Base-by-base conservation (phyloP, 2,329 filamentous ascomycete genomes). In the Hymenoscyphus salicellus region DNA sequence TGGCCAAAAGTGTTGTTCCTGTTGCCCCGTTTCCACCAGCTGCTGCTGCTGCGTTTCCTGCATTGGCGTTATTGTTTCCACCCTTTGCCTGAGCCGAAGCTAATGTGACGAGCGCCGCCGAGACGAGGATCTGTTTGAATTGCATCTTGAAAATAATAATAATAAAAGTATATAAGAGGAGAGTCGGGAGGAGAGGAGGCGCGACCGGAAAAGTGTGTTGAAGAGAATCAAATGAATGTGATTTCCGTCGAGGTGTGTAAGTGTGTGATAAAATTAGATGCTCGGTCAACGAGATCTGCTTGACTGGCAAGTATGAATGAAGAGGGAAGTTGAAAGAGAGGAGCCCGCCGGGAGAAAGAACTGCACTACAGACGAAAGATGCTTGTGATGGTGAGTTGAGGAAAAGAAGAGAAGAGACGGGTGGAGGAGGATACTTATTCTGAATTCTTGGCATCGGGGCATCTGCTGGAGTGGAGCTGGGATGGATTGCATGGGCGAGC, bases 281-380 rank as follows among this genome's bases (percentile, higher is more conserved):
- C 74, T 73, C 74, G 74, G 62, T 75, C 74, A 73, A 75, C 74
- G 74, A 72, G 73, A 75, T 75, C 74, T 74, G 66, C 72, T 75
- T 73, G 72, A 72, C 73, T 71, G 69, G 71, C 71, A 74, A 75
- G 72, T 69, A 65, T 64, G 68, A 69, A 68, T 66, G 64, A 68
- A 63, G 70, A 73, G 66, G 64, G 71, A 67, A 71, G 33, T 36
- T 69, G 69, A 71, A 72, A 70, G 71, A 73, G 70, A 73, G 68
- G 65, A 69, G 67, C 68, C 71, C 70, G 68, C 70, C 70, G 63
- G 65, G 68, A 61, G 68, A 61, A 66, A 14, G 46, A 52, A 52
- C 46, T 52, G 64, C 64, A 68, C 65, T 61, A 57, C 56, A 66
- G 63, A 62, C 55, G 64, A 43, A 62, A 66, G 64, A 66, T 67